These are phyloP conservation scores for Cymbopogon flexuosus DNA, from an alignment of 202 grass and related monocot genomes.

Conservation along the genomic window DNA sequence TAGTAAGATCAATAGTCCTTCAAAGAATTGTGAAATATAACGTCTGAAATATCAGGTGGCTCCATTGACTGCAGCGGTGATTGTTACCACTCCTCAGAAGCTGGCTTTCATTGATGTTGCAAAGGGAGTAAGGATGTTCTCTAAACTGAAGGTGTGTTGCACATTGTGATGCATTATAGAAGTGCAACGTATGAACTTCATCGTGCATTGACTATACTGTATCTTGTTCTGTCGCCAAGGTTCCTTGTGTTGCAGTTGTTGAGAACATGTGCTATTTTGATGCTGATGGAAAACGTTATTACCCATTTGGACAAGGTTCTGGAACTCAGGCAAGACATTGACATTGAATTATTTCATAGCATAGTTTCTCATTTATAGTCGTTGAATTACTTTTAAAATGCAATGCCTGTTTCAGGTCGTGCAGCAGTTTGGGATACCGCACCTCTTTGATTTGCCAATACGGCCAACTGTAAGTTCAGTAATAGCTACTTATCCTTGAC, in stretches of 20 bases:
- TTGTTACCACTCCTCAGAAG: slow-evolving; percentile 97
- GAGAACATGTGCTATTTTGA: slow-evolving; percentile 99
- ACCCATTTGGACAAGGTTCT: slow-evolving; percentile 91
- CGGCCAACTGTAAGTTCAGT: slow-evolving; percentile 65
- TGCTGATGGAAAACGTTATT: slow-evolving; percentile 81
- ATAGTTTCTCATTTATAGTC: slow-evolving; percentile 20
- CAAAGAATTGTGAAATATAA: slow-evolving; percentile 24
- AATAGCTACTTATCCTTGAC: background rate
- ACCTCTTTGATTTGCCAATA: slow-evolving; percentile 97
- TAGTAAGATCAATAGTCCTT: background rate
- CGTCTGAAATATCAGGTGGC: slow-evolving; percentile 62
- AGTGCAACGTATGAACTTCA: background rate
- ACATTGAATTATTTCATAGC: slow-evolving; percentile 20
- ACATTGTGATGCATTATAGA: slow-evolving; percentile 12
- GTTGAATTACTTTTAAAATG: background rate
- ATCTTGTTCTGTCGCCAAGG: slow-evolving; percentile 48
- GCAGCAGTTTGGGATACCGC: slow-evolving; percentile 92
- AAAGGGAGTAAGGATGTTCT: slow-evolving; percentile 98
- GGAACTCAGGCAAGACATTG: slow-evolving; percentile 66
- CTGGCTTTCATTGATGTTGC: slow-evolving; percentile 97
- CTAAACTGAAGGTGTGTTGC: slow-evolving; percentile 82
- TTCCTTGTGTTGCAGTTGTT: slow-evolving; percentile 91
- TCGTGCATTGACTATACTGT: background rate
- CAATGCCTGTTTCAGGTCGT: slow-evolving; percentile 68
- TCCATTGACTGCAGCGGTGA: slow-evolving; percentile 84